These are phyloP conservation scores for Plantago elongata DNA, from an alignment of 257 asterid species.

Conservation along the genomic window DNA sequence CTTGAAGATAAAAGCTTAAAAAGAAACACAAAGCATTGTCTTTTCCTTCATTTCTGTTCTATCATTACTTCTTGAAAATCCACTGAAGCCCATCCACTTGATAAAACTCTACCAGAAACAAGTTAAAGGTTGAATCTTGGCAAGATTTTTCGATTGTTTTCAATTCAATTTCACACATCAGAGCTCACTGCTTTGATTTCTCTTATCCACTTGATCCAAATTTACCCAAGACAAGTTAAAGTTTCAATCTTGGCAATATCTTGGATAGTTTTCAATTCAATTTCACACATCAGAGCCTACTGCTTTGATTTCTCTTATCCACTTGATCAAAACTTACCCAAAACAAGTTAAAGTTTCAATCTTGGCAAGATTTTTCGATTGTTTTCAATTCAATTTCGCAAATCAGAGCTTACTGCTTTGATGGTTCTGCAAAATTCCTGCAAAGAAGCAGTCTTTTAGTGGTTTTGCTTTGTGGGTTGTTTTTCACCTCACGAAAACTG, in stretches of 20 bases:
- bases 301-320: neutral
- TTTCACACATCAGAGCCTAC: neutral
- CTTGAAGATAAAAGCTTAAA: neutral
- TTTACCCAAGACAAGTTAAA: neutral
- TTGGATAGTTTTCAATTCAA: no score
- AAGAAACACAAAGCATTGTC: neutral
- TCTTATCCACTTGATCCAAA: neutral
- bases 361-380: neutral
- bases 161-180: no score
- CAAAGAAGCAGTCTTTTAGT: constrained; percentile 19
- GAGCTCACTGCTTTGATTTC: neutral
- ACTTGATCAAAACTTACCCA: neutral
- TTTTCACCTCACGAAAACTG: neutral
- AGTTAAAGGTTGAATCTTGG: constrained; percentile 13
- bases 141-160: neutral
- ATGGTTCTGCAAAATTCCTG: constrained; percentile 2
- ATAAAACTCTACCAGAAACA: neutral
- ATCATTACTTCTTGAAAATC: neutral
- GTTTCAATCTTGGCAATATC: constrained; percentile 12
- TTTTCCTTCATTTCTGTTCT: constrained; percentile 4
- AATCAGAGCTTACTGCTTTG: constrained; percentile 4
- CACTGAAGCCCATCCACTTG: neutral
- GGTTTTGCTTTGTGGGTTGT: neutral
- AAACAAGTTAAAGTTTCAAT: constrained; percentile 8
- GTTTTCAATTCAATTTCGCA: no score